Percentiles rank a stretch among this genome's conserved stretches.
Conservation (phyloP, 140 eudicot species). For the Cichorium intybus region DNA sequence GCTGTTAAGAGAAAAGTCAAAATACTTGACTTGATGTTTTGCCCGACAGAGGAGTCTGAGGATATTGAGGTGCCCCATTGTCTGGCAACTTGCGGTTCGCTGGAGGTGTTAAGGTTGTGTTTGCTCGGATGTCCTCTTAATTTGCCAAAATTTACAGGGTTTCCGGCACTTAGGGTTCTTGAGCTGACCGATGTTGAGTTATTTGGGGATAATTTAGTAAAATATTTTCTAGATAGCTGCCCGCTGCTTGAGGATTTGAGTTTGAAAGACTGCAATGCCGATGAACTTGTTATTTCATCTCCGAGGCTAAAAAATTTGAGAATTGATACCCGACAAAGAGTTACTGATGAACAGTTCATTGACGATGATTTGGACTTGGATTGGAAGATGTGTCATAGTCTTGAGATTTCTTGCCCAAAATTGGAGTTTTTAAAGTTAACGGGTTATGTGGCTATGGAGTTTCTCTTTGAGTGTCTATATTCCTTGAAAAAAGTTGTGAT, state of each 20-base stretch:
- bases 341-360: not conserved
- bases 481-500: constrained; percentile 15
- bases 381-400: not conserved
- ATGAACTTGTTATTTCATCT: not conserved
- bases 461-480: not conserved
- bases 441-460: not conserved
- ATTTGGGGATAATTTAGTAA: not conserved
- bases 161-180: constrained; percentile 18
- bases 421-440: not conserved
- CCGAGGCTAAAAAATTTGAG: constrained; percentile 18
- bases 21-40: too few species aligned
- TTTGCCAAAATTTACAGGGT: constrained; percentile 4
- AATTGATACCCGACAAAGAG: not conserved
- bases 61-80: too few species aligned
- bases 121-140: too few species aligned
- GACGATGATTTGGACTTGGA: not conserved
- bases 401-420: not conserved
- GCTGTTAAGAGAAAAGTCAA: too few species aligned
- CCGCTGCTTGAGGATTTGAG: constrained; percentile 28
- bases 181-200: constrained; percentile 4
- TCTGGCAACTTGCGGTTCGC: not conserved
- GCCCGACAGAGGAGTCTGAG: too few species aligned
- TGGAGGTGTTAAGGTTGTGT: not conserved
- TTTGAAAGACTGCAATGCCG: not conserved
- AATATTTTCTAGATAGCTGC: constrained; percentile 3